Percentiles rank a stretch among this genome's conserved stretches.
Conservation (phyloP, 768 basidiomycete species). For the Termitomyces sp. region DNA sequence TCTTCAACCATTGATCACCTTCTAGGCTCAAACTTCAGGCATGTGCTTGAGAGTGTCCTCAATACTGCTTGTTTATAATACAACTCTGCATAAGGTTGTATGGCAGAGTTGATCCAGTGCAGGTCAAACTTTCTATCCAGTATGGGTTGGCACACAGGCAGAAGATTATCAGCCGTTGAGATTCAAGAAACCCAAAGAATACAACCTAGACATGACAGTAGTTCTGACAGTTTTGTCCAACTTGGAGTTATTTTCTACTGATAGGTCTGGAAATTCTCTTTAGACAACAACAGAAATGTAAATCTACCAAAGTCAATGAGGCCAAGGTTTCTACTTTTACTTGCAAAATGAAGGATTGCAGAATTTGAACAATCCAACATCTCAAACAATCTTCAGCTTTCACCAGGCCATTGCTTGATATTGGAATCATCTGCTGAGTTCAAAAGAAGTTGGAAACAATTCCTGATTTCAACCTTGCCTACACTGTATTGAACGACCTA, state of each 20-base stretch:
- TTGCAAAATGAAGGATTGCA: constrained; percentile 20
- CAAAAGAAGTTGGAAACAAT: constrained; percentile 23
- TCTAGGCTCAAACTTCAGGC: constrained; percentile 69
- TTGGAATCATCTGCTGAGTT: constrained; percentile 13
- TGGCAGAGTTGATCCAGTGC: constrained; percentile 46
- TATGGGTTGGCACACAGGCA: constrained; percentile 44
- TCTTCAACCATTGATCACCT: constrained; percentile 67
- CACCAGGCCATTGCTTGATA: too few relatives aligned
- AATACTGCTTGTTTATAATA: constrained; percentile 47
- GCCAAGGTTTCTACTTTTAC: too few relatives aligned
- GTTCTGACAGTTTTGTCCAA: constrained; percentile 75
- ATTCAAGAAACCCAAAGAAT: constrained; percentile 38
- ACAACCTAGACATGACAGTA: too few relatives aligned
- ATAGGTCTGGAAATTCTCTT: constrained; percentile 6
- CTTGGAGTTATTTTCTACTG: constrained; percentile 43
- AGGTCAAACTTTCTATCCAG: constrained; percentile 48
- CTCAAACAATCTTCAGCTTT: constrained; percentile 28
- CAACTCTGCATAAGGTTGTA: constrained; percentile 39
- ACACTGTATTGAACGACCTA: constrained; percentile 33
- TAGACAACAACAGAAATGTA: not conserved
- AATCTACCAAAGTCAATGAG: constrained; percentile 3
- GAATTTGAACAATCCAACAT: constrained; percentile 36
- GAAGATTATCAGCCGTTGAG: constrained; percentile 19
- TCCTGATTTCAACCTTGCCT: constrained; percentile 46
- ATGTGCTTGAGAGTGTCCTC: constrained; percentile 57